Conservation (phyloP, 129 eudicot species). For the Helichrysum umbraculigerum region DNA sequence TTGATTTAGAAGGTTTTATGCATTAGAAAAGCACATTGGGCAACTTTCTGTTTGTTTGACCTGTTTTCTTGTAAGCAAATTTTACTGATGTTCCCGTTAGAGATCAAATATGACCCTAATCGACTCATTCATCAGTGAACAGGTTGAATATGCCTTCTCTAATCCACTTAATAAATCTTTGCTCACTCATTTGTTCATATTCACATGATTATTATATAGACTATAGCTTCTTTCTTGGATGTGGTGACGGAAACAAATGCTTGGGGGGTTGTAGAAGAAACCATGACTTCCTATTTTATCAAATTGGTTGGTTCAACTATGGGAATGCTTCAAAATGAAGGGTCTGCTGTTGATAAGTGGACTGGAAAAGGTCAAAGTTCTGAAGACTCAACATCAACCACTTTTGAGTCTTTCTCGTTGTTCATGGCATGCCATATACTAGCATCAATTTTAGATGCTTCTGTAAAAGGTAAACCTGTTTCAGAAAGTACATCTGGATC, state of each 20-base stretch:
- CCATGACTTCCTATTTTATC: constrained; percentile 62
- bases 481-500: constrained; percentile 24
- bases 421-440: constrained; percentile 63
- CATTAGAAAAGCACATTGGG: not conserved
- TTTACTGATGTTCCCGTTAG: not conserved
- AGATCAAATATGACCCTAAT: not conserved
- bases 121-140: not conserved
- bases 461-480: constrained; percentile 38
- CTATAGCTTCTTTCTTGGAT: constrained; percentile 58
- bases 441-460: constrained; percentile 58
- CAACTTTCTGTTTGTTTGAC: not conserved
- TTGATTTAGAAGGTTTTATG: not conserved
- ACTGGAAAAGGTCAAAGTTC: constrained; percentile 22
- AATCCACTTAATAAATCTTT: not conserved
- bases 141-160: too few species aligned
- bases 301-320: constrained; percentile 58
- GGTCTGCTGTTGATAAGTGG: constrained; percentile 40
- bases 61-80: not conserved
- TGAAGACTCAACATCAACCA: constrained; percentile 28
- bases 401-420: constrained; percentile 47
- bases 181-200: constrained; percentile 10
- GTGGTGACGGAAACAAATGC: constrained; percentile 65
- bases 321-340: constrained; percentile 56
- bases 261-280: constrained; percentile 69
- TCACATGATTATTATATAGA: constrained; percentile 43